Percentiles rank a stretch among this genome's conserved stretches.
These are phyloP conservation scores for Chaetomium fimeti DNA, from an alignment of 495 filamentous ascomycete species.

Conservation along the genomic window DNA sequence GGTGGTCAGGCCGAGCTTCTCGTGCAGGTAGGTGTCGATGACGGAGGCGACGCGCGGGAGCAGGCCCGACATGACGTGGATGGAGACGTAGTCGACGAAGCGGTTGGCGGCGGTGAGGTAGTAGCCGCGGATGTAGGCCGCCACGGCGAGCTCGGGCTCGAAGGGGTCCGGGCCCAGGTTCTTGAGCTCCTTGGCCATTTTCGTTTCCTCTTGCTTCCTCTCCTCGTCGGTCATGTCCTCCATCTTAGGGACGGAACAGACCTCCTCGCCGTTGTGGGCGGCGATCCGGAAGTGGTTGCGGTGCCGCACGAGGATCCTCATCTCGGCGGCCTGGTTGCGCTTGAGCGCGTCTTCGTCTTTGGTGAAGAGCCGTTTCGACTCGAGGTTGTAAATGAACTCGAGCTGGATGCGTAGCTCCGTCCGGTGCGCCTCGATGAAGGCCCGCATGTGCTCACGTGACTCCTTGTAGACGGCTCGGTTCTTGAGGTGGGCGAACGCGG, in stretches of 20 bases:
- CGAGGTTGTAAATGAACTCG: conserved; percentile 37
- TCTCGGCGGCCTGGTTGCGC: conserved; percentile 39
- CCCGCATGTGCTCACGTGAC: conserved; percentile 34
- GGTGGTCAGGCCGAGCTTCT: conserved; percentile 41
- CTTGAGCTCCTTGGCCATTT: conserved; percentile 33
- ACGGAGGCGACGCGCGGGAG: conserved; percentile 38
- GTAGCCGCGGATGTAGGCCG: conserved; percentile 52
- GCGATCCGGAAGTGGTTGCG: conserved; percentile 39
- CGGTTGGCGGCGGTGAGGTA: conserved; percentile 52
- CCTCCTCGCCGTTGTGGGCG: conserved; percentile 29
- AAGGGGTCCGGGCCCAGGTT: conserved; percentile 48
- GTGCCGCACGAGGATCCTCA: conserved; percentile 36
- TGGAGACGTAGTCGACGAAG: conserved; percentile 50
- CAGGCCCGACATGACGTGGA: conserved; percentile 47
- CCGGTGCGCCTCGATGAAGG: conserved; percentile 37
- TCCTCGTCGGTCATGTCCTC: conserved; percentile 46
- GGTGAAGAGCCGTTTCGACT: conserved; percentile 44
- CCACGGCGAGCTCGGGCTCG: conserved; percentile 47
- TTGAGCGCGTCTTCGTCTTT: conserved; percentile 43
- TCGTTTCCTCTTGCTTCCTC: conserved; percentile 26
- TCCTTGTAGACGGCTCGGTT: conserved; percentile 44
- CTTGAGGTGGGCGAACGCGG: conserved; percentile 39
- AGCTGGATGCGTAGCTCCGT: conserved; percentile 34
- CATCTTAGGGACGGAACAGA: conserved; percentile 35
- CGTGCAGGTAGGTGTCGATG: conserved; percentile 41